Conservation (phyloP, 139 green algal genomes). For the Mesotaenium endlicherianum region DNA sequence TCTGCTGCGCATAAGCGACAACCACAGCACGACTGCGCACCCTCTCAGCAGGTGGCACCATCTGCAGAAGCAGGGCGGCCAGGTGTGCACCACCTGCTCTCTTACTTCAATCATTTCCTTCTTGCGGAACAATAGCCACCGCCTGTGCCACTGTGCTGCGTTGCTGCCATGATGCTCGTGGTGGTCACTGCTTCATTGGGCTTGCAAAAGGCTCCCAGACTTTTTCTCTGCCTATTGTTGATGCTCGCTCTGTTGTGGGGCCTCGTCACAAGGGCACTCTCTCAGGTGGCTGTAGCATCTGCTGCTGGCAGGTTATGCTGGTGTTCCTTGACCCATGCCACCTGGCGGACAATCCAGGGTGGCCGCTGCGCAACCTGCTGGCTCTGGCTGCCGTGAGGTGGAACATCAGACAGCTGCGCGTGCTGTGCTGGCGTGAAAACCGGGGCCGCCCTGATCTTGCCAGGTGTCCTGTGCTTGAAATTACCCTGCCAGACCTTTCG, state of each 20-base stretch:
- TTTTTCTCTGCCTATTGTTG: too few relatives aligned
- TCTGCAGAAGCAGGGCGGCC: not conserved
- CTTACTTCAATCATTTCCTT: not conserved
- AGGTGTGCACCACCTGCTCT: not conserved
- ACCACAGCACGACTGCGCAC: not conserved
- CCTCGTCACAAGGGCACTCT: too few relatives aligned
- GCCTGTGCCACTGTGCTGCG: not conserved
- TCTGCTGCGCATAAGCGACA: not conserved
- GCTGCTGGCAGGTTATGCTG: constrained; percentile 15
- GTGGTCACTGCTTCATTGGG: too few relatives aligned
- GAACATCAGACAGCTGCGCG: constrained; percentile 42
- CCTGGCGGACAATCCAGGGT: constrained; percentile 64
- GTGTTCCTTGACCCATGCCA: constrained; percentile 66
- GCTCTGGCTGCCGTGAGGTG: constrained; percentile 62
- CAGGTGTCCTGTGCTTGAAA: constrained; percentile 51
- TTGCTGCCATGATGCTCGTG: too few relatives aligned
- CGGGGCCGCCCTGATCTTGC: constrained; percentile 43
- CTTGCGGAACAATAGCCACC: not conserved
- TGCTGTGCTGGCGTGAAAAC: constrained; percentile 72
- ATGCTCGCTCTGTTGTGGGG: too few relatives aligned
- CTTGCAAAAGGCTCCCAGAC: too few relatives aligned
- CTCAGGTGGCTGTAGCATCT: too few relatives aligned
- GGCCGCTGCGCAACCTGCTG: constrained; percentile 85
- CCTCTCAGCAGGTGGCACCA: not conserved
- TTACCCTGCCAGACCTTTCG: constrained; percentile 60